phyloP scores from a whole-genome alignment of 176 grass and related monocot species.

The Triticum timopheevii region DNA sequence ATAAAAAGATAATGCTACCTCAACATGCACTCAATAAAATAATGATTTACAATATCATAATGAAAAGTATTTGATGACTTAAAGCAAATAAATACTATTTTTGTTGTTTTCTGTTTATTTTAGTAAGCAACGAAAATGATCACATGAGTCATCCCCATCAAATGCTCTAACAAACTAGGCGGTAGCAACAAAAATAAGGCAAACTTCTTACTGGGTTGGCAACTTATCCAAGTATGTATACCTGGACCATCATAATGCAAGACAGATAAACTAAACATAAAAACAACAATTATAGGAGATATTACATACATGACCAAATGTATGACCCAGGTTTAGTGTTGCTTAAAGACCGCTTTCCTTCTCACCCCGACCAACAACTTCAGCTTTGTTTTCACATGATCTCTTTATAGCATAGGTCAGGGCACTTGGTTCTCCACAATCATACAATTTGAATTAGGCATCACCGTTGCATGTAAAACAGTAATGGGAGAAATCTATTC shows the following conservation, averaged over 20 bases:
- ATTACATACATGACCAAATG: constrained; percentile 86
- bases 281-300: constrained; percentile 4
- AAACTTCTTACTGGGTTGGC: not conserved
- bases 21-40: not conserved
- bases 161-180: constrained; percentile 7
- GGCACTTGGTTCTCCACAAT: constrained; percentile 69
- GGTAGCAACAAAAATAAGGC: not conserved
- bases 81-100: not conserved
- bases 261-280: not conserved
- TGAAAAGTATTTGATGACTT: not conserved
- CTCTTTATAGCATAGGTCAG: constrained; percentile 79
- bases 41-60: not conserved
- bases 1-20: not conserved
- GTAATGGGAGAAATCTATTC: too few species aligned
- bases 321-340: constrained; percentile 87
- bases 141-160: not conserved
- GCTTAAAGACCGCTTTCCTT: constrained; percentile 87
- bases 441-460: constrained; percentile 19
- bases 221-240: not conserved
- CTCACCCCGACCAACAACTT: constrained; percentile 87
- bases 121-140: not conserved
- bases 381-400: constrained; percentile 98
- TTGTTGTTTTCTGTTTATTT: not conserved
- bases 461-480: too few species aligned
- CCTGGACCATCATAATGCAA: not conserved